phyloP scores from a whole-genome alignment of 2,329 filamentous ascomycete species.

The Lasiodiplodia citricola region DNA sequence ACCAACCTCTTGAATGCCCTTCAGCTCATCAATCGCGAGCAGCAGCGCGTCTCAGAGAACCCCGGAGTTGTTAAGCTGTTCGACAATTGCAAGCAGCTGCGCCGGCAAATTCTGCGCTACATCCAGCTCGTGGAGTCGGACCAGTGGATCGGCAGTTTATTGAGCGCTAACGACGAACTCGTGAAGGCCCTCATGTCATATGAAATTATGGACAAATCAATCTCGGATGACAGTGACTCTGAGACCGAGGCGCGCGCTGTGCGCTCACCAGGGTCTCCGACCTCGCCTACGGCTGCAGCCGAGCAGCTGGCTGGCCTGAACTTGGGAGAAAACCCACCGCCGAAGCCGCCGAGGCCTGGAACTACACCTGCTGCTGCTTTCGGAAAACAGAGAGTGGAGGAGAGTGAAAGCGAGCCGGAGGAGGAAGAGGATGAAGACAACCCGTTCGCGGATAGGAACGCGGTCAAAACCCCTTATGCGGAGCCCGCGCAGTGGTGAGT shows the following conservation, averaged over 20 bases:
- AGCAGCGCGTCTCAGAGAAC: constrained; percentile 86
- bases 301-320: constrained; percentile 53
- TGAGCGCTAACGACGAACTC: constrained; percentile 96
- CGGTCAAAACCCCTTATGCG: constrained; percentile 56
- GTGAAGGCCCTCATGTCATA: constrained; percentile 92
- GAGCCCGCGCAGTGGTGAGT: constrained; percentile 44
- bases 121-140: constrained; percentile 89
- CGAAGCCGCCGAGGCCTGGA: constrained; percentile 55
- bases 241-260: constrained; percentile 55
- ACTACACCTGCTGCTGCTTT: constrained; percentile 40
- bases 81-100: constrained; percentile 82
- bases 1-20: constrained; percentile 88
- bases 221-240: constrained; percentile 73
- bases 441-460: constrained; percentile 85
- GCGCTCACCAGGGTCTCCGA: constrained; percentile 18
- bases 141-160: constrained; percentile 86
- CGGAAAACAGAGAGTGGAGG: constrained; percentile 48
- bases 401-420: constrained; percentile 63
- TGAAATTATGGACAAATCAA: constrained; percentile 87
- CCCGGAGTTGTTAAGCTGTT: constrained; percentile 75
- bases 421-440: constrained; percentile 74
- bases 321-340: constrained; percentile 51
- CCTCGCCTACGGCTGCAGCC: constrained; percentile 35
- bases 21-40: constrained; percentile 89
- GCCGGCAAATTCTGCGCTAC: constrained; percentile 85